Evolutionary conservation across 73 alveolate species (phyloP).

Genomic region (Paramecium biaurelia): DNA sequence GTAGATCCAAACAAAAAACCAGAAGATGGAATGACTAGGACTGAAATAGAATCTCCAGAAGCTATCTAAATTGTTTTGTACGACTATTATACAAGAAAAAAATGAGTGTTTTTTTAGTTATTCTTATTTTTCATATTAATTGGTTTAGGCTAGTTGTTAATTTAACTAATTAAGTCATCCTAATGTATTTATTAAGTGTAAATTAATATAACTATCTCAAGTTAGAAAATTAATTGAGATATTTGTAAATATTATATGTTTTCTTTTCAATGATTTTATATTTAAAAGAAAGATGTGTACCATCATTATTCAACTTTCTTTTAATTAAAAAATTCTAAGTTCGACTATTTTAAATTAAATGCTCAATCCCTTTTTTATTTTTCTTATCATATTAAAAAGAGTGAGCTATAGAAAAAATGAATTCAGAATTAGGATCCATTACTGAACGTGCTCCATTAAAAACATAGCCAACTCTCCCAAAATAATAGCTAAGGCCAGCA

Average conservation of each 20-base stretch:
- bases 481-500: not conserved
- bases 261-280: not conserved
- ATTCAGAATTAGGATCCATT: not conserved
- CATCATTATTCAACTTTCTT: not conserved
- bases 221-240: not conserved
- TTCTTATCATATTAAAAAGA: not conserved
- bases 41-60: slow-evolving; percentile 82
- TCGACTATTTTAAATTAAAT: not conserved
- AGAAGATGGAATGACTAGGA: slow-evolving; percentile 93
- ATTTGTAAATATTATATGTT: not conserved
- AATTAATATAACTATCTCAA: not conserved
- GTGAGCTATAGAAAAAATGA: not conserved
- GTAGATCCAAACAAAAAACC: slow-evolving; percentile 93
- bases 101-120: slow-evolving; percentile 31
- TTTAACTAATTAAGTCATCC: not conserved
- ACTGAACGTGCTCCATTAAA: slow-evolving; percentile 29
- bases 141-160: not conserved
- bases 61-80: slow-evolving; percentile 85
- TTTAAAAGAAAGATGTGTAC: not conserved
- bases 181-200: not conserved
- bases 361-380: not conserved
- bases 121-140: not conserved
- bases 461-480: not conserved
- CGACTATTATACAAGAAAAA: slow-evolving; percentile 88
- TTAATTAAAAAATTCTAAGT: not conserved